Conservation (phyloP, 306 rosid genomes). For the Cercis canadensis region DNA sequence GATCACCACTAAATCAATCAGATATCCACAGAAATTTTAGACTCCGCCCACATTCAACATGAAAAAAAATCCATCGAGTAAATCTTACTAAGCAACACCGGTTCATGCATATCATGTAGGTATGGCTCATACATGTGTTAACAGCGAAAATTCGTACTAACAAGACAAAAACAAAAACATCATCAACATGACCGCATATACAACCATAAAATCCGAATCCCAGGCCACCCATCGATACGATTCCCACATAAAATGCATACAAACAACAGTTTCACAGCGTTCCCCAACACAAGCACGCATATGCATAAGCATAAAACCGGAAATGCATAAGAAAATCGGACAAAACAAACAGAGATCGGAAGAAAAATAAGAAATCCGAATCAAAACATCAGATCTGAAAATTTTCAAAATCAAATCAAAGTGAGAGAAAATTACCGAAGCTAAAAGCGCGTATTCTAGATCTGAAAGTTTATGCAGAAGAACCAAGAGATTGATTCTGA, state of each 20-base stretch:
- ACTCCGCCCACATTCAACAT: neutral
- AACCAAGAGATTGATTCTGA: too few relatives aligned
- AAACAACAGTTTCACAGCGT: neutral
- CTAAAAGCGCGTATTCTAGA: neutral
- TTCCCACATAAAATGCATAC: neutral
- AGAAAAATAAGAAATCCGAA: neutral
- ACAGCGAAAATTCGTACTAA: too few relatives aligned
- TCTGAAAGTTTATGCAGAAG: neutral
- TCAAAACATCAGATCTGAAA: slow-evolving; percentile 18
- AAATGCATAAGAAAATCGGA: neutral
- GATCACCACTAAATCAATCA: neutral
- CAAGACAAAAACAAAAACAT: too few relatives aligned
- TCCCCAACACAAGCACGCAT: neutral
- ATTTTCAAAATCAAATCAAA: neutral
- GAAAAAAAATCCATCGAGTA: neutral
- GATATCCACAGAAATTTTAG: neutral
- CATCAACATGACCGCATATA: too few relatives aligned
- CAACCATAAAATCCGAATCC: slow-evolving; percentile 25
- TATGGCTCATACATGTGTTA: slow-evolving; percentile 1
- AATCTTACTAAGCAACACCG: neutral
- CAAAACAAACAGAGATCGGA: slow-evolving; percentile 1
- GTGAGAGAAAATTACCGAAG: slow-evolving; percentile 29
- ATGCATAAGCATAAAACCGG: too few relatives aligned
- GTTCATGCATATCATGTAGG: neutral
- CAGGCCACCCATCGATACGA: neutral